Conservation (phyloP, 83 land plant genomes). For the Picea mariana region DNA sequence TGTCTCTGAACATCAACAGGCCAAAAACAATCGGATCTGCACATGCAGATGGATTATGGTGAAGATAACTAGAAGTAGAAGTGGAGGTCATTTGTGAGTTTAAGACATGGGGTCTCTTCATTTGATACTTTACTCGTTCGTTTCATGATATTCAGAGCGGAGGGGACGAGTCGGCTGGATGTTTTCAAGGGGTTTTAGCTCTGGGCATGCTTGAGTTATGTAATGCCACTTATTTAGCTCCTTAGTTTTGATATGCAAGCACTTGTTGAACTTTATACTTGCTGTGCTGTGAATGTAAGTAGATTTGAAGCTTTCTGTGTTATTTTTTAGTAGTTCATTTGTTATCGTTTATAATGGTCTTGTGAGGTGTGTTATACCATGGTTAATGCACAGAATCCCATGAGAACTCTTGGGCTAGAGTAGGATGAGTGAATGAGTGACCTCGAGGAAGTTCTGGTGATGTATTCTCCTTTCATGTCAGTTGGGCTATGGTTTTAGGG, state of each 20-base stretch:
- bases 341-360: too few species aligned
- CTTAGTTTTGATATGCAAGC: neutral
- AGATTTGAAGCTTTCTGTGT: neutral
- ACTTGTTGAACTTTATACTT: neutral
- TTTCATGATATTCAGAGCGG: neutral
- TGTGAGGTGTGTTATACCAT: too few species aligned
- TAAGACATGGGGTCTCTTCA: neutral
- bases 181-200: neutral
- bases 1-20: constrained; percentile 4
- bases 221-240: neutral
- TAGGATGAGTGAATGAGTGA: too few species aligned
- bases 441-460: too few species aligned
- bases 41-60: neutral
- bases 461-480: too few species aligned
- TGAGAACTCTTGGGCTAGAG: too few species aligned
- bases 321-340: neutral
- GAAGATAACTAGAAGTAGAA: neutral
- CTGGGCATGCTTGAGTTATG: neutral
- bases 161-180: neutral
- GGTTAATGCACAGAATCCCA: too few species aligned
- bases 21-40: neutral
- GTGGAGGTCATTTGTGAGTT: neutral
- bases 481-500: too few species aligned
- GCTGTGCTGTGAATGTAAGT: neutral
- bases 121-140: neutral